Percentiles rank a stretch among this genome's conserved stretches.
phyloP scores from a whole-genome alignment of 2,329 filamentous ascomycete genomes.

The Lachnum nothofagi region DNA sequence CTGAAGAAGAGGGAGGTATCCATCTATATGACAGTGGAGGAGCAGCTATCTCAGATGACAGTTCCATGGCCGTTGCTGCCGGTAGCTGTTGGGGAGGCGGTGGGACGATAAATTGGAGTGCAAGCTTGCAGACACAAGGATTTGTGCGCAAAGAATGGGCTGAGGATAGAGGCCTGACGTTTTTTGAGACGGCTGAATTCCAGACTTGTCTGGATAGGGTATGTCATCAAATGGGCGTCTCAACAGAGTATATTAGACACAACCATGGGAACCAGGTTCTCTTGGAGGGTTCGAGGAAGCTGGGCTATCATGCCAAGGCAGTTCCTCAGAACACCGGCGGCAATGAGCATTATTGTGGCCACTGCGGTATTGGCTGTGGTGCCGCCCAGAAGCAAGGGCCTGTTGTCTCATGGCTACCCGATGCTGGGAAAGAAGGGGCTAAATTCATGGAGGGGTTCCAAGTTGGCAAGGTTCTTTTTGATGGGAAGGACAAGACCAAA shows the following conservation, averaged over 20 bases:
- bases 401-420: constrained; percentile 69
- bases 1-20: constrained; percentile 51
- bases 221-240: constrained; percentile 72
- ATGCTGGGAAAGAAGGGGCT: constrained; percentile 71
- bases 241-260: constrained; percentile 60
- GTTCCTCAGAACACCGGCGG: constrained; percentile 78
- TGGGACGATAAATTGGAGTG: constrained; percentile 66
- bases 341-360: constrained; percentile 67
- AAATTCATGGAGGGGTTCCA: constrained; percentile 79
- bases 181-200: constrained; percentile 70
- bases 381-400: constrained; percentile 75
- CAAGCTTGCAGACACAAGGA: constrained; percentile 60
- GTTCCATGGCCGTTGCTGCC: constrained; percentile 55
- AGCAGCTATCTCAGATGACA: constrained; percentile 50
- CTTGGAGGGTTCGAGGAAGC: constrained; percentile 67
- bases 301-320: constrained; percentile 64
- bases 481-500: constrained; percentile 42
- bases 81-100: constrained; percentile 80
- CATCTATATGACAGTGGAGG: constrained; percentile 69
- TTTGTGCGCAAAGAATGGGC: constrained; percentile 81
- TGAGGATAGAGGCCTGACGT: constrained; percentile 54
- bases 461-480: constrained; percentile 66
- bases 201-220: constrained; percentile 77
- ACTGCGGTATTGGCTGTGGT: constrained; percentile 56
- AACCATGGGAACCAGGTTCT: constrained; percentile 67